Base-by-base conservation (phyloP, 2,329 filamentous ascomycete species). In the Epichloe hybrida region DNA sequence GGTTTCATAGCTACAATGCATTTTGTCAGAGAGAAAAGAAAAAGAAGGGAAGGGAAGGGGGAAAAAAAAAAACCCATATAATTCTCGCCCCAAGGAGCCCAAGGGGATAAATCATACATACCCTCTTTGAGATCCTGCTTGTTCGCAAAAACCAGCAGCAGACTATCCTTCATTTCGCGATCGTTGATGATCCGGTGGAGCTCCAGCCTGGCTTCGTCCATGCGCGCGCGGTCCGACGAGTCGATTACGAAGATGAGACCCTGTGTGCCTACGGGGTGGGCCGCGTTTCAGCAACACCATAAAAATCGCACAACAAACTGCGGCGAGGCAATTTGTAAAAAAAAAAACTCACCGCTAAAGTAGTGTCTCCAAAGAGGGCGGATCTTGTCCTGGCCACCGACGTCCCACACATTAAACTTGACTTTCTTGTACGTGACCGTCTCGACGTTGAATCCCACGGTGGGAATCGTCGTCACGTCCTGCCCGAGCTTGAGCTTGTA, bases 331-430 rank as follows among this genome's bases (percentile, higher is more conserved):
- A 31, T 27, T 27, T 7, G 23, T 3, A 21, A 21, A 3, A 21
- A 21, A 21, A 15, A 17, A 38, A 23, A 64, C 77, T 63, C 69
- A 83, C 84, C 85, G 60, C 82, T 86, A 67, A 95, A 97, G 75
- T 97, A 97, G 76, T 97, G 91, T 72, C 91, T 84, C 91, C 91
- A 97, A 54, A 97, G 75, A 56, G 91, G 91, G 59, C 91, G 81
- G 65, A 97, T 97, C 83, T 97, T 97, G 79, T 97, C 91, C 77
- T 97, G 91, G 58, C 91, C 91, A 70, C 91, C 91, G 54, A 97
- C 91, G 75, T 97, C 91, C 91, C 91, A 97, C 56, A 97, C 91
- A 64, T 94, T 97, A 77, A 97, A 97, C 72, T 96, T 94, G 72
- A 96, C 90, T 70, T 97, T 97, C 80, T 96, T 96, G 77, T 95